Conservation (phyloP, 805 yeast species). For the Pichia nanzhaoensis region DNA sequence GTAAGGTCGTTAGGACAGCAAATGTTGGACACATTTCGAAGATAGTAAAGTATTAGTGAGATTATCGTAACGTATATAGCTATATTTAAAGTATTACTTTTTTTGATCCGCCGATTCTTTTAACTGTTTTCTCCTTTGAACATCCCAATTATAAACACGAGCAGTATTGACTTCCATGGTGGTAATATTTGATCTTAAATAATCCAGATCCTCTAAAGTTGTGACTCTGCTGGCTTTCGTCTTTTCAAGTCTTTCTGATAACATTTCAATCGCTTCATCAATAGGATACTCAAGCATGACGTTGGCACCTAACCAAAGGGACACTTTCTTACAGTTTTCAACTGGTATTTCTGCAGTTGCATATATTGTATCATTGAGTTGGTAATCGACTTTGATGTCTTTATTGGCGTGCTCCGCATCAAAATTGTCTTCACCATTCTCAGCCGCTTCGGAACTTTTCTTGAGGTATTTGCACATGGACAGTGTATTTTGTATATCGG, state of each 20-base stretch:
- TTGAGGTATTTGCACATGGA: constrained; percentile 61
- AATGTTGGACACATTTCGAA: constrained; percentile 52
- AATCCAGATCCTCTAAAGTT: constrained; percentile 81
- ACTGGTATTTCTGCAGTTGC: constrained; percentile 72
- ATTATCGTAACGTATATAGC: constrained; percentile 1
- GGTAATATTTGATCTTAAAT: constrained; percentile 80
- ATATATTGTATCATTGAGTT: constrained; percentile 86
- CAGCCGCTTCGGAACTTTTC: constrained; percentile 35
- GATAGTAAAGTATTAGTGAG: constrained; percentile 7
- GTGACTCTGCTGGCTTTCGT: constrained; percentile 53
- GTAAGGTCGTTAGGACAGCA: constrained; percentile 57
- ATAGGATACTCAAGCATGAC: constrained; percentile 93
- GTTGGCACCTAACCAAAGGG: constrained; percentile 96
- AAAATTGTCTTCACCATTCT: constrained; percentile 26
- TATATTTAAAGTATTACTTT: background rate
- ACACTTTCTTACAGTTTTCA: constrained; percentile 51
- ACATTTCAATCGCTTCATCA: constrained; percentile 74
- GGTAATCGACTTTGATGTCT: constrained; percentile 61
- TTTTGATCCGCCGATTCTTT: constrained; percentile 20
- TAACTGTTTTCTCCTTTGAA: constrained; percentile 55
- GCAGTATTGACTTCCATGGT: constrained; percentile 98
- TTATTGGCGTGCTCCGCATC: constrained; percentile 35
- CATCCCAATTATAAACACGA: constrained; percentile 83
- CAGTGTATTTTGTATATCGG: constrained; percentile 86
- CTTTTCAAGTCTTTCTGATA: constrained; percentile 52